phyloP scores from a whole-genome alignment of 257 asterid species.

The Solanum phureja region DNA sequence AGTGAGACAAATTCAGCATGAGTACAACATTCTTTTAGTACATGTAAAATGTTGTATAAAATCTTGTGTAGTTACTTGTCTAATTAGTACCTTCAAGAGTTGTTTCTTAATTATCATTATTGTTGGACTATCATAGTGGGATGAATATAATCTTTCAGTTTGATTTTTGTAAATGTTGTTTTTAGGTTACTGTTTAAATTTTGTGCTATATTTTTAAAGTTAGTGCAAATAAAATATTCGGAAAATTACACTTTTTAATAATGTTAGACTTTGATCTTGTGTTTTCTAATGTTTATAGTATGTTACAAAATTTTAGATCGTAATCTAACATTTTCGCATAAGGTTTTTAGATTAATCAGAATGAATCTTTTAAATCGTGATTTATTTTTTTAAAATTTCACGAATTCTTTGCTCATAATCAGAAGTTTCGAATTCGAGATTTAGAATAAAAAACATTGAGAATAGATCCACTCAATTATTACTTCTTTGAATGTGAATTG shows the following conservation, averaged over 20 bases:
- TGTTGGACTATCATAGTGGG: accelerated
- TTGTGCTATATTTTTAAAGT: accelerated
- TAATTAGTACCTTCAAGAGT: background rate
- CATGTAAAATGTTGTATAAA: background rate
- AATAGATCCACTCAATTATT: background rate
- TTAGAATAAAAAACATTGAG: accelerated
- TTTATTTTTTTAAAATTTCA: background rate
- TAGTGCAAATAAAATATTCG: background rate
- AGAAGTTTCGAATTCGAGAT: accelerated
- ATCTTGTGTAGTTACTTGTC: background rate
- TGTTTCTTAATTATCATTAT: background rate
- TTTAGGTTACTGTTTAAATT: background rate
- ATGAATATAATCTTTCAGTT: background rate
- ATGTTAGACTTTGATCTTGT: too few species aligned
- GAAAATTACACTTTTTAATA: background rate
- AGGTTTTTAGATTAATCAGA: background rate
- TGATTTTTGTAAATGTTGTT: too few species aligned
- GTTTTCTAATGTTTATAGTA: background rate
- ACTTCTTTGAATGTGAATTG: background rate
- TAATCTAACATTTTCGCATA: background rate
- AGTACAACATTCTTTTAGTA: background rate
- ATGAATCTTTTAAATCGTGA: background rate
- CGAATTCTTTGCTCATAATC: accelerated
- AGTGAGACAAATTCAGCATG: slow-evolving; percentile 24
- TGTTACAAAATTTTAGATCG: background rate